Percentiles rank a stretch among this genome's conserved stretches.
These are phyloP conservation scores for Arthrobotrys sinensis DNA, from an alignment of 2,329 filamentous ascomycete genomes.

Conservation along the genomic window DNA sequence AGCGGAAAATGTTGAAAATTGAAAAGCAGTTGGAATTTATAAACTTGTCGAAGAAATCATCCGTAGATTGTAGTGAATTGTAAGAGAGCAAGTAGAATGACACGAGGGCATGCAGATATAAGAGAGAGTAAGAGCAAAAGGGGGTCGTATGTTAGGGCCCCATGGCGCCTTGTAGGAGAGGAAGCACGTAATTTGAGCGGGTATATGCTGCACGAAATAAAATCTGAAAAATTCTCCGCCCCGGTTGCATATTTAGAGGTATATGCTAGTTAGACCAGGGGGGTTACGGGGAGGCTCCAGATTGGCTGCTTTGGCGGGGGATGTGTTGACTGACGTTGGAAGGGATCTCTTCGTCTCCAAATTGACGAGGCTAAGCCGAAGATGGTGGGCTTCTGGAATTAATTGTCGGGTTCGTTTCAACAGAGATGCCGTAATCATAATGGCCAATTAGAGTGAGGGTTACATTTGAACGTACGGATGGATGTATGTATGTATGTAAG, in stretches of 20 bases:
- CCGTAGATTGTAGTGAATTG: too few species aligned
- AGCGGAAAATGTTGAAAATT: background rate
- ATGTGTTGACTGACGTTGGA: slow-evolving; percentile 43
- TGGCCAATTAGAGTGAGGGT: background rate
- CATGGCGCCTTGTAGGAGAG: slow-evolving; percentile 54
- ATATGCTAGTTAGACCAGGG: background rate
- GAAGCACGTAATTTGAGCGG: slow-evolving; percentile 53
- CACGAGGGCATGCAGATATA: background rate
- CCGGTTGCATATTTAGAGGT: background rate
- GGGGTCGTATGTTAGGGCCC: background rate
- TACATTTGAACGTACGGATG: too few species aligned
- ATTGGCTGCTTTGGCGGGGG: slow-evolving; percentile 9
- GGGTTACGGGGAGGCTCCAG: slow-evolving; percentile 3
- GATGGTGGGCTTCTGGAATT: slow-evolving; percentile 19
- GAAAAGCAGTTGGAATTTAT: slow-evolving; percentile 1
- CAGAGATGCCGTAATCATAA: background rate
- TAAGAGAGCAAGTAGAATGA: background rate
- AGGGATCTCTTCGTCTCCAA: background rate
- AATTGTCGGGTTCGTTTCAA: background rate
- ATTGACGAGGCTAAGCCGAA: slow-evolving; percentile 16
- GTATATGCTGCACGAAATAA: slow-evolving; percentile 2
- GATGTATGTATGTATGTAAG: too few species aligned
- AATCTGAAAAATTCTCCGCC: slow-evolving; percentile 3
- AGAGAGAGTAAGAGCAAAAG: slow-evolving; percentile 4
- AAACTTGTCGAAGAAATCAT: background rate